Evolutionary conservation across 768 basidiomycete species (phyloP).

Genomic region (Aureoboletus auriporus): DNA sequence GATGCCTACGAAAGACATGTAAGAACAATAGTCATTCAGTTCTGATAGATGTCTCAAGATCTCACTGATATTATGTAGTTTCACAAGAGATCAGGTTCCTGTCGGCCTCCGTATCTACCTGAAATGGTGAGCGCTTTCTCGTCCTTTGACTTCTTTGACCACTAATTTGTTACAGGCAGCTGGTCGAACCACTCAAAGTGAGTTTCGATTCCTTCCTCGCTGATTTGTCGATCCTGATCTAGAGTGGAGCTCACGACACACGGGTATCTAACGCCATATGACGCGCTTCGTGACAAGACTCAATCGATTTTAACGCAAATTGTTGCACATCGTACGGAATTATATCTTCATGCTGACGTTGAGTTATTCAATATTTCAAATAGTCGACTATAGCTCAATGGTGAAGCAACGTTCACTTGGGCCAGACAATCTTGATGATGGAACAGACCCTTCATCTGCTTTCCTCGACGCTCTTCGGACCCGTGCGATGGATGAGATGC

Average conservation of each 20-base stretch:
- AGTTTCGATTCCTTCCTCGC: background rate
- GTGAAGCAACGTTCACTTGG: constrained; percentile 79
- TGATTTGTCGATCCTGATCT: constrained; percentile 37
- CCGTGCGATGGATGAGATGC: constrained; percentile 85
- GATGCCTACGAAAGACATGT: constrained; percentile 88
- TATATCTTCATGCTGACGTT: background rate
- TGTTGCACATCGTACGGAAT: constrained; percentile 65
- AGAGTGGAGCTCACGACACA: constrained; percentile 66
- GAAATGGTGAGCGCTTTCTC: constrained; percentile 52
- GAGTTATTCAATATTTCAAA: background rate
- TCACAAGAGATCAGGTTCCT: constrained; percentile 84
- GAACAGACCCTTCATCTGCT: constrained; percentile 63
- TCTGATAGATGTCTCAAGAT: background rate
- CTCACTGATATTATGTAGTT: constrained; percentile 36
- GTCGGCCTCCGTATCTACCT: constrained; percentile 81
- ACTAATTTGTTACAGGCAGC: constrained; percentile 34
- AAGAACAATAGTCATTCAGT: constrained; percentile 21
- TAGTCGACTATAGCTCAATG: constrained; percentile 56
- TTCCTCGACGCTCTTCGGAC: constrained; percentile 81
- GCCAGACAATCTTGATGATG: constrained; percentile 70
- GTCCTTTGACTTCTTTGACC: background rate
- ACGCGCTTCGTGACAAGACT: constrained; percentile 75
- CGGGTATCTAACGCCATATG: constrained; percentile 81
- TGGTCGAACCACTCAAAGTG: constrained; percentile 49
- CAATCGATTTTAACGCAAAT: constrained; percentile 87